Base-by-base conservation (phyloP, 192 early-diverging fungal species). In the Helicostylum pulchrum region DNA sequence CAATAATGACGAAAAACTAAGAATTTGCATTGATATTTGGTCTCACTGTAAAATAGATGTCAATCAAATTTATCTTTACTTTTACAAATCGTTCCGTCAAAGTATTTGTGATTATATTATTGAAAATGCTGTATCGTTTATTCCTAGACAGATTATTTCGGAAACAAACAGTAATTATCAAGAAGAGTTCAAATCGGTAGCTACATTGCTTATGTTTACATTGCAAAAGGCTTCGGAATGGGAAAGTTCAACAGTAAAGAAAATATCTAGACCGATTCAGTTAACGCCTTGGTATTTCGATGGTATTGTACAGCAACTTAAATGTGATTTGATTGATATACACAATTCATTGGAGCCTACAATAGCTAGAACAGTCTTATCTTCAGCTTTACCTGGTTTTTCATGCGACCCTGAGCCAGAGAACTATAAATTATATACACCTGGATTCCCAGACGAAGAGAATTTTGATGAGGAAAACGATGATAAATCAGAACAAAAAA, bases 281-380 rank as follows among this genome's bases (percentile, higher is more conserved):
- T 70, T 83, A 61, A 73, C 83, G n/a, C 78, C 79, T 11, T 85
- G 83, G 81, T 78, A 77, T 50, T 78, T 83, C 63, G 76, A 80
- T 23, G 77, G 80, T 44, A 70, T 81, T 31, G 46, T 85, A 20
- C 53, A 61, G 21, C 78, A 81, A 47, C 61, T 85, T 15, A 70
- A 77, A 20, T 68, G 64, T 21, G 77, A 79, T 42, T 49, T 85
- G 32, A 70, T 70, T 0, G 81, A 80, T 17, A 64, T 78, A 6
- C 62, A 80, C 32, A 50, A 62, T 6, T 55, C 64, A 4, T 75
- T 81, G 47, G 72, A 68, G 36, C 83, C 83, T 4, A 56, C 80
- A 11, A 50, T 82, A 54, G 65, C 77, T 43, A 66, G 76, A 15
- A 75, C 75, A 4, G 68, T 66, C 34, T 45, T 70, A 17, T 46